A percentile compares a stretch with the other conserved stretches of the same genome.
Evolutionary conservation across 1,284 basidiomycete genomes (phyloP).

Genomic region (Naganishia cerealis): DNA sequence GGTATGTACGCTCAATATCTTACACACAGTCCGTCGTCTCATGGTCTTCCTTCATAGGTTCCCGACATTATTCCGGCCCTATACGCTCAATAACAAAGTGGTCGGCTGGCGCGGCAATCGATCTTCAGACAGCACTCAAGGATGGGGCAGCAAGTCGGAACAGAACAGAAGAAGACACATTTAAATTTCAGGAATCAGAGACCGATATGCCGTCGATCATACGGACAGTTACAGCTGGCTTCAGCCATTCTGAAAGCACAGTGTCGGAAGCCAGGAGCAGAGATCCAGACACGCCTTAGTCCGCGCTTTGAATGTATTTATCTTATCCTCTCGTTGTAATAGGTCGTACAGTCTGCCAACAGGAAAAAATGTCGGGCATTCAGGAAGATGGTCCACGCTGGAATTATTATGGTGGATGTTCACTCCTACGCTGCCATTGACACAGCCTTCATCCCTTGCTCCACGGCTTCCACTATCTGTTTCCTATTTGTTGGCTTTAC

Average conservation of each 20-base stretch:
- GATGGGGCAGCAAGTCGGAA: conserved; percentile 1
- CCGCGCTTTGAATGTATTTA: background rate
- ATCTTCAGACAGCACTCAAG: conserved; percentile 40
- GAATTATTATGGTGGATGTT: too few species aligned
- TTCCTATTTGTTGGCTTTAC: conserved; percentile 28
- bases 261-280: background rate
- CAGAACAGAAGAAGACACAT: background rate
- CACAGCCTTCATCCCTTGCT: background rate
- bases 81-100: conserved; percentile 53
- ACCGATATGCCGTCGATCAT: conserved; percentile 1
- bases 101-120: conserved; percentile 53
- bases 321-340: conserved; percentile 3
- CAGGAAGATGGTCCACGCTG: too few species aligned
- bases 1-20: conserved; percentile 34
- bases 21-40: background rate
- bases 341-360: background rate
- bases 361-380: too few species aligned
- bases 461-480: conserved; percentile 20
- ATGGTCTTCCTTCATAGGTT: conserved; percentile 8
- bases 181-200: conserved; percentile 13
- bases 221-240: conserved; percentile 4
- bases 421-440: background rate
- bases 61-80: conserved; percentile 51
- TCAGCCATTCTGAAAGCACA: background rate
- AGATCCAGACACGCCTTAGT: background rate